phyloP scores from a whole-genome alignment of 768 basidiomycete species.

The Tylopilus balloui region DNA sequence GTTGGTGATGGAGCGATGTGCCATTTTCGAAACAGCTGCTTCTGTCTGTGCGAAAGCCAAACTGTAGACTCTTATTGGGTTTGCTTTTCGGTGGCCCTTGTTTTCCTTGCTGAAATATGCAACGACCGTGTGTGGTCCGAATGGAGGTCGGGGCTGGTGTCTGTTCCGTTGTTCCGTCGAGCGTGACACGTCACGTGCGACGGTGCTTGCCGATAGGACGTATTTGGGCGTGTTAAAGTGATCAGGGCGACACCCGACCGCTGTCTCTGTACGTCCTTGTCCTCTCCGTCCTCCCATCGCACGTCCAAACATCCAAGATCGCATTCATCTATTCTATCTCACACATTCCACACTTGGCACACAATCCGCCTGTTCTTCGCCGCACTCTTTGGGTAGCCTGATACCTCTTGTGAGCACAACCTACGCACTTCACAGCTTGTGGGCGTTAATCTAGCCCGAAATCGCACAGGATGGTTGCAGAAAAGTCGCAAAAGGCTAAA shows the following conservation, averaged over 20 bases:
- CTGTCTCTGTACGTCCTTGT: conserved; percentile 16
- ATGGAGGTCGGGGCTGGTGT: conserved; percentile 4
- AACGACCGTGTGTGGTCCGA: no score
- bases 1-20: neutral
- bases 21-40: no score
- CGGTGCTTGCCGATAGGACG: conserved; percentile 30
- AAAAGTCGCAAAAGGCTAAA: conserved; percentile 27
- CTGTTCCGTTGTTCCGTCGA: conserved; percentile 21
- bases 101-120: no score
- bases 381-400: conserved; percentile 1
- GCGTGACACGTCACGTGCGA: conserved; percentile 23
- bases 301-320: conserved; percentile 16
- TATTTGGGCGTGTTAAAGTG: conserved; percentile 32
- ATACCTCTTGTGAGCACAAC: conserved; percentile 16
- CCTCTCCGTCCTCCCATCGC: conserved; percentile 17
- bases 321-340: neutral
- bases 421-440: neutral
- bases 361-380: conserved; percentile 1
- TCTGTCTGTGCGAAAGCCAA: neutral
- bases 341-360: neutral
- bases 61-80: no score
- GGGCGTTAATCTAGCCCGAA: conserved; percentile 15
- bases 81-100: no score
- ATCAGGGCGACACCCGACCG: conserved; percentile 22
- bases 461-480: conserved; percentile 28